Evolutionary conservation across 352 stramenopile species (phyloP), one percentile per base, ranked within the genome.

Genomic region (Phytophthora ramorum): DNA sequence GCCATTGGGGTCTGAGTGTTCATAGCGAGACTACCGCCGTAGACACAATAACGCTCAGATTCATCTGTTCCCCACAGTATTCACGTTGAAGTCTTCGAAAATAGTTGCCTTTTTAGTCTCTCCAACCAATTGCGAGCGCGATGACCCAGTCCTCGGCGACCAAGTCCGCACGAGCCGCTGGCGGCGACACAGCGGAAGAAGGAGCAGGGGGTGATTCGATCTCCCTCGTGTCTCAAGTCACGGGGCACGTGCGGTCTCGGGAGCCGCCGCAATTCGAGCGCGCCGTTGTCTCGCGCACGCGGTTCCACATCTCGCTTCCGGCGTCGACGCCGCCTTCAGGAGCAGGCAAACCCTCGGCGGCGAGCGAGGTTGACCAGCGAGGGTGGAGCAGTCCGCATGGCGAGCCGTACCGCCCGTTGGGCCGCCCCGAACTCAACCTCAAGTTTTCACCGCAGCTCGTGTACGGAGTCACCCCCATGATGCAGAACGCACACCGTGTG

Each of bases 331-430:
- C 50, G 3, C 17, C 52, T 16, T 45, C 40, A 4, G 46, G 32
- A 17, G 32, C 40, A 50, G 38, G 7, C 19, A 73, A 64, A 26
- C 7, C 32, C 12, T 19, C 38, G 7, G 30, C 20, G 2, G 35
- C 2, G 7, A 55, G 19, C 35, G 32, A 65, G 19, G 34, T 4
- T 9, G 72, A 82, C 9, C 67, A 76, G 13, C 69, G 70, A 2
- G 85, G 85, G 4, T 93, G 85, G 85, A 84, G 79, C 40, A 92
- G 85, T 57, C 85, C 85, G 7, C 75, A 89, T 48, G 83, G 83
- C 5, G 77, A 92, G 60, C 85, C 85, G 1, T 93, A 92, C 45
- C 72, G 81, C 0, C 85, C 83, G 13, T 66, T 93, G 6, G 85
- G 85, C 4, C 87, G 84, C 34, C 85, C 85, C 0, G 73, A 92